These are phyloP conservation scores for Firmiana major DNA, from an alignment of 345 rosid species.

Conservation along the genomic window DNA sequence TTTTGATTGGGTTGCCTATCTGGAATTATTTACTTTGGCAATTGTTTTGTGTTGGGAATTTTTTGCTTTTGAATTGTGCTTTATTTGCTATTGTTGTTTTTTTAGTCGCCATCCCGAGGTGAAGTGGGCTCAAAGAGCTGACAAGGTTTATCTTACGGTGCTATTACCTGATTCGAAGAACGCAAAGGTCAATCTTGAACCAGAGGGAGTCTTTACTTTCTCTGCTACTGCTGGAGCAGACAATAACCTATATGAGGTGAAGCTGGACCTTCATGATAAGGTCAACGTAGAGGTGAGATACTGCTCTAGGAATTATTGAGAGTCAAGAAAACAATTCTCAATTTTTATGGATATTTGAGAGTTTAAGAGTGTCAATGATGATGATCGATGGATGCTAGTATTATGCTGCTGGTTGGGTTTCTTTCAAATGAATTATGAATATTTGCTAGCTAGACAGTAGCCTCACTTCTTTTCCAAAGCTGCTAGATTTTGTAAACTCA, in stretches of 20 bases:
- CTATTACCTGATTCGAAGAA: constrained; percentile 65
- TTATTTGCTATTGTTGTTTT: neutral
- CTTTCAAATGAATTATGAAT: neutral
- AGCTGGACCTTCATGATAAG: constrained; percentile 79
- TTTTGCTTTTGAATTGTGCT: neutral
- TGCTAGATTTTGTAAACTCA: neutral
- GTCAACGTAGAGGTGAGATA: constrained; percentile 70
- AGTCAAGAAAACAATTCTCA: neutral
- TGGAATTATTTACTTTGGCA: neutral
- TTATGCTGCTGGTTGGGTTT: neutral
- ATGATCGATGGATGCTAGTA: neutral
- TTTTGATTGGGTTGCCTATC: neutral
- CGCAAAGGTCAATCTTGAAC: constrained; percentile 69
- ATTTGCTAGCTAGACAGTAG: neutral
- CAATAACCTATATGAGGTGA: constrained; percentile 53
- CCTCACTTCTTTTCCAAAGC: neutral
- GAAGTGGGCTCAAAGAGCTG: constrained; percentile 84
- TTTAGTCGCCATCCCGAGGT: constrained; percentile 79
- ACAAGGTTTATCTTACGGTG: constrained; percentile 68
- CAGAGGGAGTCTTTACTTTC: constrained; percentile 73
- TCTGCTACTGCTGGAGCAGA: constrained; percentile 69
- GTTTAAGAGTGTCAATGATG: neutral
- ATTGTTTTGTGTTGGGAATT: neutral
- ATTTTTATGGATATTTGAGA: neutral
- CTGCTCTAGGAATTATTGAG: neutral